Percentiles rank a stretch among this genome's conserved stretches.
phyloP scores from a whole-genome alignment of 2,329 filamentous ascomycete genomes.

The Hypomyces rosellus region DNA sequence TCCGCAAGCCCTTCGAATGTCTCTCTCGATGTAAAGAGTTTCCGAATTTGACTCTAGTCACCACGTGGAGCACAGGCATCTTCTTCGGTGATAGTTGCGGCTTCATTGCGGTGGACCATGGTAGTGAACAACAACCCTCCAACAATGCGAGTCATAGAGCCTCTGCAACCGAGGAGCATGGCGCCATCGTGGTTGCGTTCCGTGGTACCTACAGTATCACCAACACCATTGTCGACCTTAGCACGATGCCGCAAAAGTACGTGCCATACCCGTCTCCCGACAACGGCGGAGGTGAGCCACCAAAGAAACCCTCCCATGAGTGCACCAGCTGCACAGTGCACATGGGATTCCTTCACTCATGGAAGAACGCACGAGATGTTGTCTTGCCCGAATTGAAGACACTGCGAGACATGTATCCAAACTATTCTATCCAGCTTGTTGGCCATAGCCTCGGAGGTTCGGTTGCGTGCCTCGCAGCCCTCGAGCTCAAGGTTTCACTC shows the following conservation, averaged over 20 bases:
- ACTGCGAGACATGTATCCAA: slow-evolving; percentile 55
- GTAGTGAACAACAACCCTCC: slow-evolving; percentile 17
- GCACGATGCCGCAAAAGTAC: slow-evolving; percentile 84
- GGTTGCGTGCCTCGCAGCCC: slow-evolving; percentile 76
- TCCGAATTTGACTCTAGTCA: slow-evolving; percentile 68
- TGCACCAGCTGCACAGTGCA: slow-evolving; percentile 91
- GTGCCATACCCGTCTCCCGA: slow-evolving; percentile 69
- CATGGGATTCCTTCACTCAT: slow-evolving; percentile 79
- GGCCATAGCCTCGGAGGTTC: slow-evolving; percentile 92
- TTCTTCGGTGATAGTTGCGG: slow-evolving; percentile 87
- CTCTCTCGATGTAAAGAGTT: slow-evolving; percentile 82
- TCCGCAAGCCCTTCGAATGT: slow-evolving; percentile 78
- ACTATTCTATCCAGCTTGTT: slow-evolving; percentile 69
- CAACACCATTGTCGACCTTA: slow-evolving; percentile 86
- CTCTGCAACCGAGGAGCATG: slow-evolving; percentile 11
- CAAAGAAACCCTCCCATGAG: slow-evolving; percentile 38
- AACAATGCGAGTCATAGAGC: neutral
- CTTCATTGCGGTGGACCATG: slow-evolving; percentile 83
- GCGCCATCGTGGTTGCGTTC: slow-evolving; percentile 74
- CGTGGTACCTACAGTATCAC: slow-evolving; percentile 90
- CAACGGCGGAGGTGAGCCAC: slow-evolving; percentile 29
- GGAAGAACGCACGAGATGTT: slow-evolving; percentile 64
- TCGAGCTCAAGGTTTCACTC: slow-evolving; percentile 68
- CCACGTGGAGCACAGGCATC: slow-evolving; percentile 84
- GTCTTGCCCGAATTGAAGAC: slow-evolving; percentile 62